phyloP scores from a whole-genome alignment of 495 filamentous ascomycete genomes.

The Neurospora cerealis region DNA sequence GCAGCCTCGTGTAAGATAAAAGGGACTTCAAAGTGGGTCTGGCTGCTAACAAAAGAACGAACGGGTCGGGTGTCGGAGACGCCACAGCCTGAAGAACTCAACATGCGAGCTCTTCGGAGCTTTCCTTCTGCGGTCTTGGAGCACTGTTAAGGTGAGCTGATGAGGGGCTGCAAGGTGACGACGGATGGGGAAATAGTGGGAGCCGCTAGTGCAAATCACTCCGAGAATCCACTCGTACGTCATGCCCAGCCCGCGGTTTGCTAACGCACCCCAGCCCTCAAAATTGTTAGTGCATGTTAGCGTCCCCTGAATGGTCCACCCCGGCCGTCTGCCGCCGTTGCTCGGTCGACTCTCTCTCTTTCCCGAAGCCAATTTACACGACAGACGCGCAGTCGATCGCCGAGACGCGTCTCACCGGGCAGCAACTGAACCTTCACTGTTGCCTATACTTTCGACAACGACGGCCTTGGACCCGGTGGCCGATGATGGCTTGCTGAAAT shows the following conservation, averaged over 20 bases:
- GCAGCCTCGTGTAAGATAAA: background rate
- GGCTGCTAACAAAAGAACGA: background rate
- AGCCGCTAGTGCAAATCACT: background rate
- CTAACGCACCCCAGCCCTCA: background rate
- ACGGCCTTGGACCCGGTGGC: background rate
- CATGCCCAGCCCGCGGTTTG: background rate
- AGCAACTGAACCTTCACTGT: background rate
- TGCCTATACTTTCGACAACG: background rate
- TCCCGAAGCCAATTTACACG: background rate
- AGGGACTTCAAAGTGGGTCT: background rate
- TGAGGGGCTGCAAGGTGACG: background rate
- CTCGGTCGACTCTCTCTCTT: background rate
- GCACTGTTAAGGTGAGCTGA: background rate
- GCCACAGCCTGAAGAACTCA: background rate
- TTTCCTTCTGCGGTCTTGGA: background rate
- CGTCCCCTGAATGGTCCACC: background rate
- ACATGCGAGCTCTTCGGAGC: background rate
- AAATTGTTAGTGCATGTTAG: background rate
- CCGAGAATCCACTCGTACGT: background rate
- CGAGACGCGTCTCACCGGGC: background rate
- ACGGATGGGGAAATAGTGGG: background rate
- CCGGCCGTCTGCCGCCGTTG: background rate
- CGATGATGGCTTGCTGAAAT: background rate
- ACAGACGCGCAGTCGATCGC: background rate
- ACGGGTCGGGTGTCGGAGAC: background rate